These are phyloP conservation scores for Glomus cerebriforme DNA, from an alignment of 192 early-diverging fungal species.

Conservation along the genomic window DNA sequence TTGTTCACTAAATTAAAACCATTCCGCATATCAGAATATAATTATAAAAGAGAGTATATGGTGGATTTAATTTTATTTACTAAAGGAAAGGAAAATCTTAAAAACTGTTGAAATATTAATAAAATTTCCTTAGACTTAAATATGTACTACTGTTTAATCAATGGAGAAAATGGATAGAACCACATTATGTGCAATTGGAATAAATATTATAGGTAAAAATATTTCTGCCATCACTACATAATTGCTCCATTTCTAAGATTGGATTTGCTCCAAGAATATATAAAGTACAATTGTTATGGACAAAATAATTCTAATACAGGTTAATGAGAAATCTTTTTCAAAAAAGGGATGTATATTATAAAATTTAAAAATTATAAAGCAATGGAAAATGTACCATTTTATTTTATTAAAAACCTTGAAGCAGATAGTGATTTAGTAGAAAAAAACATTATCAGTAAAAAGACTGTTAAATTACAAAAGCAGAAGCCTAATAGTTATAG, in stretches of 20 bases:
- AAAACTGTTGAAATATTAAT: neutral
- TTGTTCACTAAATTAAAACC: slow-evolving; percentile 2
- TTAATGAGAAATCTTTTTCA: neutral
- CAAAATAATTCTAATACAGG: neutral
- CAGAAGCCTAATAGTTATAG: too few relatives aligned
- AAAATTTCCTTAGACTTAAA: slow-evolving; percentile 7
- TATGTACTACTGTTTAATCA: too few relatives aligned
- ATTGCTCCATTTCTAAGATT: neutral
- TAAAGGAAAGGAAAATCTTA: slow-evolving; percentile 18
- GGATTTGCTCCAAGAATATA: slow-evolving; percentile 10
- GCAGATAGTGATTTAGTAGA: too few relatives aligned
- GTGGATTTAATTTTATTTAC: slow-evolving; percentile 22
- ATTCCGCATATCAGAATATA: slow-evolving; percentile 14
- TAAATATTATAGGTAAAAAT: too few relatives aligned
- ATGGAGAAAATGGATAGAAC: neutral
- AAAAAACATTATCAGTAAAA: too few relatives aligned
- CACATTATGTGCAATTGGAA: slow-evolving; percentile 15
- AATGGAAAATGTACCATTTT: too few relatives aligned
- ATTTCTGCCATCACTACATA: neutral
- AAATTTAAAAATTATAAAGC: too few relatives aligned
- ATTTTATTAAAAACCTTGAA: too few relatives aligned
- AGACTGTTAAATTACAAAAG: too few relatives aligned
- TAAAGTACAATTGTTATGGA: neutral
- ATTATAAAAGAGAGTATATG: slow-evolving; percentile 27
- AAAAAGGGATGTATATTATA: neutral